phyloP scores from a whole-genome alignment of 129 eudicot species.

The Flaveria brownii region DNA sequence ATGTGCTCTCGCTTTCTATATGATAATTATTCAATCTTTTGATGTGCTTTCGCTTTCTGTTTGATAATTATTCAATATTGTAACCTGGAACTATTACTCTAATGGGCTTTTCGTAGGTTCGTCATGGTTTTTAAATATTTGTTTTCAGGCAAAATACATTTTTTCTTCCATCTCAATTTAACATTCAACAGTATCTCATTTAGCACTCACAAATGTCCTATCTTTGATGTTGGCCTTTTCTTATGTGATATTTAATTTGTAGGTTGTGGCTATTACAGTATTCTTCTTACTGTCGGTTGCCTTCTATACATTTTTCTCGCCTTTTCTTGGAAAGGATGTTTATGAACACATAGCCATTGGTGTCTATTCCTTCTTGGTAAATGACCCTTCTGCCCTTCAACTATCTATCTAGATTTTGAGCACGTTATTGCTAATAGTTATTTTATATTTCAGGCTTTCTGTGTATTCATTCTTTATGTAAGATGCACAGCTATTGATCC shows the following conservation, averaged over 20 bases:
- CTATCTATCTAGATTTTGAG: neutral
- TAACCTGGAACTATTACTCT: neutral
- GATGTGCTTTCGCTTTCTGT: neutral
- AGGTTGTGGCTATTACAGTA: constrained; percentile 97
- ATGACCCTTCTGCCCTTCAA: constrained; percentile 35
- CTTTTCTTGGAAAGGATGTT: constrained; percentile 80
- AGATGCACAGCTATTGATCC: constrained; percentile 90
- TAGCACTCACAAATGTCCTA: neutral
- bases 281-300: constrained; percentile 87
- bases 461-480: constrained; percentile 83
- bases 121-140: neutral
- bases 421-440: constrained; percentile 11
- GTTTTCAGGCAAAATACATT: neutral
- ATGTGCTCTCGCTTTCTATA: neutral
- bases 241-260: constrained; percentile 27
- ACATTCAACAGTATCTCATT: neutral
- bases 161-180: neutral
- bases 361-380: constrained; percentile 85
- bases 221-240: constrained; percentile 11
- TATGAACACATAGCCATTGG: constrained; percentile 71
- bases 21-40: neutral
- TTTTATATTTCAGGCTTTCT: constrained; percentile 61
- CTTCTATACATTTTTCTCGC: constrained; percentile 92
- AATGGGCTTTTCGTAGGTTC: neutral
- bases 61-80: neutral